phyloP scores from a whole-genome alignment of 441 rosid species.

The Kokia cookei region DNA sequence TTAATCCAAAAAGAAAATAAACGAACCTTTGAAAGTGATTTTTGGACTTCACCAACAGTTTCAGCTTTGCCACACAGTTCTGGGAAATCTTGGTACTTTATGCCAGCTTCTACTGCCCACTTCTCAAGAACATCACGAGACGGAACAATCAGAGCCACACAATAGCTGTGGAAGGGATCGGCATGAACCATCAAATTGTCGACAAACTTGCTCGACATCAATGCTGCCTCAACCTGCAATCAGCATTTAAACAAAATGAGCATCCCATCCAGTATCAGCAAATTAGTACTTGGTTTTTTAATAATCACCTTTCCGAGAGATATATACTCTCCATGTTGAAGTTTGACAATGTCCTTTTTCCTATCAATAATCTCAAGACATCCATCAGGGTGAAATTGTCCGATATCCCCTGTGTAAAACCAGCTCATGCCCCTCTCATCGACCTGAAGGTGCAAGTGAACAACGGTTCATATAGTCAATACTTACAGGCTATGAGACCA shows the following conservation, averaged over 20 bases:
- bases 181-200: conserved; percentile 79
- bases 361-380: conserved; percentile 92
- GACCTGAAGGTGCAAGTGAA: conserved; percentile 49
- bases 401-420: conserved; percentile 90
- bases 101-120: conserved; percentile 70
- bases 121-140: conserved; percentile 50
- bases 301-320: conserved; percentile 82
- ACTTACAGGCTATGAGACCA: background rate
- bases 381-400: conserved; percentile 82
- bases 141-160: conserved; percentile 83
- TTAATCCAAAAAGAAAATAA: background rate
- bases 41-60: conserved; percentile 60
- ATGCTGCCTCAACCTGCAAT: conserved; percentile 81
- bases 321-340: conserved; percentile 91
- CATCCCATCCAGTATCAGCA: background rate
- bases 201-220: conserved; percentile 48
- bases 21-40: conserved; percentile 63
- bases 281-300: background rate
- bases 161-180: conserved; percentile 64
- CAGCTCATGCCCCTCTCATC: conserved; percentile 82
- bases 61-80: conserved; percentile 68
- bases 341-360: conserved; percentile 94
- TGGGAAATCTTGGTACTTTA: conserved; percentile 30
- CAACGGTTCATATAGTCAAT: background rate
- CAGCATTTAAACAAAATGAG: conserved; percentile 8